Evolutionary conservation across 441 rosid species (phyloP).

Genomic region (Adansonia rubrostipa): DNA sequence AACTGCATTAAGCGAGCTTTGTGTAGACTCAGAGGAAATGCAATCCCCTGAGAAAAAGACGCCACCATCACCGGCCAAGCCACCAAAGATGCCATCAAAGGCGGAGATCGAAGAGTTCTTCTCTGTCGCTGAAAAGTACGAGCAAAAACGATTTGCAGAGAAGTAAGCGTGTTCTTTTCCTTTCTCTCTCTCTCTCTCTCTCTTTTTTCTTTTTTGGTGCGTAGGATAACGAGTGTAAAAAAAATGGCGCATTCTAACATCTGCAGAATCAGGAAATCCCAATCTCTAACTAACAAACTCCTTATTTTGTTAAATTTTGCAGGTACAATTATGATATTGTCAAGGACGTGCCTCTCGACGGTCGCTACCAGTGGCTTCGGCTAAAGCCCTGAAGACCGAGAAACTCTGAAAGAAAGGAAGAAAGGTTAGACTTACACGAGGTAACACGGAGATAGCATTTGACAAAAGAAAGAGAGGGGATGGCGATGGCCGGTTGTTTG

Average conservation of each 20-base stretch:
- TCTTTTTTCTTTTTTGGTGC: conserved; percentile 22
- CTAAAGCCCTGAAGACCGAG: conserved; percentile 47
- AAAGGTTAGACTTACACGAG: conserved; percentile 41
- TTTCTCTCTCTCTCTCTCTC: background rate
- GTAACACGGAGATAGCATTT: conserved; percentile 32
- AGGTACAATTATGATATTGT: conserved; percentile 79
- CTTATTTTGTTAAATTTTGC: background rate
- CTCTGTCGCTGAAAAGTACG: conserved; percentile 52
- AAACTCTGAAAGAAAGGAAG: background rate
- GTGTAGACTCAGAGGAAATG: conserved; percentile 42
- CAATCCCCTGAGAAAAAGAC: conserved; percentile 32
- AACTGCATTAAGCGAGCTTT: conserved; percentile 38
- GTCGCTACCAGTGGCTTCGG: conserved; percentile 77
- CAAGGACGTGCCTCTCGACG: conserved; percentile 73
- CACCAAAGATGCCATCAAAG: conserved; percentile 29
- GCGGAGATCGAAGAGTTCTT: conserved; percentile 70
- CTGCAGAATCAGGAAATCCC: conserved; percentile 2
- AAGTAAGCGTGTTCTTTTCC: conserved; percentile 45
- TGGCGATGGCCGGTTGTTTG: background rate
- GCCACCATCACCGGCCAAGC: conserved; percentile 14
- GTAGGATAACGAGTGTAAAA: conserved; percentile 40
- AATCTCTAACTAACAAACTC: conserved; percentile 41
- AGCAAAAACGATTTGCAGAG: conserved; percentile 64
- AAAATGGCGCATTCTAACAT: conserved; percentile 36
- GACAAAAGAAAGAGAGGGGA: background rate